Conservation (phyloP, 2,329 filamentous ascomycete genomes). For the Talaromyces sp. region DNA sequence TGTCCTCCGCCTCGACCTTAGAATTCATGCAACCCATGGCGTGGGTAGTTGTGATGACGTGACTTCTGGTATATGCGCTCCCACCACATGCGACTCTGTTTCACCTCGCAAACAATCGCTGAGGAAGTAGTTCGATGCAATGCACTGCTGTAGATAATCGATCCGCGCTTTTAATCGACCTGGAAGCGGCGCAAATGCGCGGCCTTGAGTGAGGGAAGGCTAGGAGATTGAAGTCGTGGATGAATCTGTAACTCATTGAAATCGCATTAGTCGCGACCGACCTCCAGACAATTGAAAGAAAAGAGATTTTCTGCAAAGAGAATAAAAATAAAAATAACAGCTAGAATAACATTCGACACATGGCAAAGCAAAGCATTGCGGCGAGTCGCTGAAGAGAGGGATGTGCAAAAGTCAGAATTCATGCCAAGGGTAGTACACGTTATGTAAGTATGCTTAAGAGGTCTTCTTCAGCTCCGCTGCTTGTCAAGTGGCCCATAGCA, state of each 20-base stretch:
- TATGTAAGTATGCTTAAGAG: background rate
- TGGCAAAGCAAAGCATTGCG: background rate
- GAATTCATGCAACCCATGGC: conserved; percentile 47
- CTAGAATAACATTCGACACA: background rate
- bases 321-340: background rate
- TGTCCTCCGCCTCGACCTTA: conserved; percentile 40
- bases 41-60: conserved; percentile 15
- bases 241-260: conserved; percentile 3
- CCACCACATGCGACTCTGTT: background rate
- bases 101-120: background rate
- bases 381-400: background rate
- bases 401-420: background rate
- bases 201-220: background rate
- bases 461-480: background rate
- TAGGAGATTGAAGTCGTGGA: background rate
- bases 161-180: background rate
- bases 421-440: background rate
- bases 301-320: no score
- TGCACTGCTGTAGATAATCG: background rate
- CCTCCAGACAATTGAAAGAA: background rate
- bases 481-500: background rate
- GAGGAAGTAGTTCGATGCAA: no score
- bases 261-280: background rate
- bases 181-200: background rate
- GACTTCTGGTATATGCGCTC: background rate